Evolutionary conservation across 2,329 filamentous ascomycete genomes (phyloP).

Genomic region (Chaetomium sp.): DNA sequence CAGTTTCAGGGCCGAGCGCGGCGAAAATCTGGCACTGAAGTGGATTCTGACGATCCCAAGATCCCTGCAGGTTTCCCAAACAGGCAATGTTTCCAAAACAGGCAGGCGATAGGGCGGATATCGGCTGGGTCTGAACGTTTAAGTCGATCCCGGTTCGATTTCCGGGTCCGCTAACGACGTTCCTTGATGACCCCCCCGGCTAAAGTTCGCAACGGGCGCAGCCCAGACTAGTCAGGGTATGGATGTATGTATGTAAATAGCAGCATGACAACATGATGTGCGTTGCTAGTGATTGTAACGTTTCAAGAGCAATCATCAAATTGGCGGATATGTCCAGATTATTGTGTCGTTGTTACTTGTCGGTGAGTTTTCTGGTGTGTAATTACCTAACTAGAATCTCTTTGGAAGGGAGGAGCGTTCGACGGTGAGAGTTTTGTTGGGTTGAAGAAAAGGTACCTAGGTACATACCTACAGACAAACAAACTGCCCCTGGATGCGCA

Average conservation of each 20-base stretch:
- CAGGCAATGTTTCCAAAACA: background rate
- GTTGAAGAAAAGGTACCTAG: too few species aligned
- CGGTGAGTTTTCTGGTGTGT: too few species aligned
- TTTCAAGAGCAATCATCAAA: background rate
- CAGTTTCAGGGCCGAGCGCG: too few species aligned
- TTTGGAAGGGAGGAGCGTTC: too few species aligned
- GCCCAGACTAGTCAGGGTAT: background rate
- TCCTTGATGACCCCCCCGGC: background rate
- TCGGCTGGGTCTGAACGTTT: background rate
- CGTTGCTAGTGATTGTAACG: background rate
- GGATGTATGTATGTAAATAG: background rate
- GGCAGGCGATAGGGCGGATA: background rate
- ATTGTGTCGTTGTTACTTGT: too few species aligned
- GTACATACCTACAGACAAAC: too few species aligned
- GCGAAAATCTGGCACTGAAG: background rate
- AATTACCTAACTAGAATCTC: too few species aligned
- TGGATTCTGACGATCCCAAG: constrained; percentile 3
- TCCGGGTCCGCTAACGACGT: background rate
- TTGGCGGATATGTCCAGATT: background rate
- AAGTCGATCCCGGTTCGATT: background rate
- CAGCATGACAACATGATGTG: background rate
- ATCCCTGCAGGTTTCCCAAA: background rate
- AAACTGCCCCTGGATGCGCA: too few species aligned
- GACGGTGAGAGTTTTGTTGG: too few species aligned
- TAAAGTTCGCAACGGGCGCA: background rate